Evolutionary conservation across 208 protist genomes (phyloP).

Genomic region (Crithidia mellificae): DNA sequence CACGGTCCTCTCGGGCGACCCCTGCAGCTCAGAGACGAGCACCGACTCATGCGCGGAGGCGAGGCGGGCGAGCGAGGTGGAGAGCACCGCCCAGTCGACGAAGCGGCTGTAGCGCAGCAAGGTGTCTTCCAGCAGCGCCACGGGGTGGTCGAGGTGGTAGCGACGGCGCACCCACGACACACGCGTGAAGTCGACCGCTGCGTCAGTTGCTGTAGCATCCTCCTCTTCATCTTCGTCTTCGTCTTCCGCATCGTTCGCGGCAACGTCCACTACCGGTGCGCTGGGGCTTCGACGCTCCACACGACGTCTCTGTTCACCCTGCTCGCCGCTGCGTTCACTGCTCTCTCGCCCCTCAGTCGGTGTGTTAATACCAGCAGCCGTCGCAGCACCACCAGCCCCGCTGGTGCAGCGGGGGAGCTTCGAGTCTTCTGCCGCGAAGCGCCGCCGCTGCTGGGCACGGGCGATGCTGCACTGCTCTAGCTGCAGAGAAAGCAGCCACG

Average conservation of each 20-base stretch:
- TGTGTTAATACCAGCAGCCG: no score
- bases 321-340: no score
- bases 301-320: no score
- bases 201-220: neutral
- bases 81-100: constrained; percentile 11
- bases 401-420: neutral
- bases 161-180: constrained; percentile 22
- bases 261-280: neutral
- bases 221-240: neutral
- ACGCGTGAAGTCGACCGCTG: constrained; percentile 11
- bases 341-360: neutral
- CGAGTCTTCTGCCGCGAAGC: neutral
- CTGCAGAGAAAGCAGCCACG: constrained; percentile 24
- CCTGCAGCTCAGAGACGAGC: constrained; percentile 22
- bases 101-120: constrained; percentile 29
- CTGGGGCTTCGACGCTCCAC: no score
- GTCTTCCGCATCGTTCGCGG: neutral
- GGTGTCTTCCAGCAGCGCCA: constrained; percentile 28
- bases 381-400: neutral
- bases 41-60: constrained; percentile 15
- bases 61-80: constrained; percentile 11
- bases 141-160: constrained; percentile 28
- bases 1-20: constrained; percentile 13
- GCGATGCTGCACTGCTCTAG: constrained; percentile 25
- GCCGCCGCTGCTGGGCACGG: constrained; percentile 3